Conservation (phyloP, 139 green algal species). For the Zygnema circumcarinatum region DNA sequence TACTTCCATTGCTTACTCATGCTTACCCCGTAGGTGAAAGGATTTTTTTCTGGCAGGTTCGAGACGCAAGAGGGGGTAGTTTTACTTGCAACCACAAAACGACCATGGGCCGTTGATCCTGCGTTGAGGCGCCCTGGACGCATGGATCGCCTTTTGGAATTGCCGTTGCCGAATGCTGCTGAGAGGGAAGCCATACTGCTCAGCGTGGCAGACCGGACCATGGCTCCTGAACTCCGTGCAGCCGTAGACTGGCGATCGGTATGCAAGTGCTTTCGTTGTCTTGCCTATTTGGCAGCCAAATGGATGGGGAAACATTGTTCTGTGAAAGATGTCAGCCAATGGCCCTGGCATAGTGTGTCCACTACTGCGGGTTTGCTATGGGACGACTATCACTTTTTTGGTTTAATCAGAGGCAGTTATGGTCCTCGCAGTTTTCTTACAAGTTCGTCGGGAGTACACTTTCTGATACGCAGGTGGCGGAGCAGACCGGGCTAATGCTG, state of each 20-base stretch:
- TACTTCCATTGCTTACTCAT: too few relatives aligned
- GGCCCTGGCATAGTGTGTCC: too few relatives aligned
- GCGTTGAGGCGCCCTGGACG: slow-evolving; percentile 64
- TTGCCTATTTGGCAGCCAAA: not conserved
- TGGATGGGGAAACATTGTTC: too few relatives aligned
- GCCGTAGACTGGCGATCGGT: slow-evolving; percentile 38
- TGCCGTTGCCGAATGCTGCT: slow-evolving; percentile 5
- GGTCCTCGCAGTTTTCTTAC: too few relatives aligned
- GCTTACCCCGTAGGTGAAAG: too few relatives aligned
- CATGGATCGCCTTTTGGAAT: slow-evolving; percentile 58
- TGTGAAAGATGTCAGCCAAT: too few relatives aligned
- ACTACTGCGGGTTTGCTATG: too few relatives aligned
- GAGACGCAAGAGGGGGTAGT: slow-evolving; percentile 52
- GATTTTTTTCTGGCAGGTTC: slow-evolving; percentile 31
- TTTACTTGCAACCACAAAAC: slow-evolving; percentile 30
- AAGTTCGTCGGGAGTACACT: too few relatives aligned
- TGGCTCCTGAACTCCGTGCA: not conserved
- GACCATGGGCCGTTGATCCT: slow-evolving; percentile 46
- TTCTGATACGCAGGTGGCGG: slow-evolving; percentile 34
- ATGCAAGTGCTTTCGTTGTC: not conserved
- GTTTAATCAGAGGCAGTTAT: too few relatives aligned
- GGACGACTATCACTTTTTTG: too few relatives aligned
- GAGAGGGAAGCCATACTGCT: slow-evolving; percentile 27
- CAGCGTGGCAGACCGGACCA: not conserved
- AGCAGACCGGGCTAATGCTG: slow-evolving; percentile 25